These are phyloP conservation scores for Forsythia suspensa DNA, from an alignment of 257 asterid species.

Conservation along the genomic window DNA sequence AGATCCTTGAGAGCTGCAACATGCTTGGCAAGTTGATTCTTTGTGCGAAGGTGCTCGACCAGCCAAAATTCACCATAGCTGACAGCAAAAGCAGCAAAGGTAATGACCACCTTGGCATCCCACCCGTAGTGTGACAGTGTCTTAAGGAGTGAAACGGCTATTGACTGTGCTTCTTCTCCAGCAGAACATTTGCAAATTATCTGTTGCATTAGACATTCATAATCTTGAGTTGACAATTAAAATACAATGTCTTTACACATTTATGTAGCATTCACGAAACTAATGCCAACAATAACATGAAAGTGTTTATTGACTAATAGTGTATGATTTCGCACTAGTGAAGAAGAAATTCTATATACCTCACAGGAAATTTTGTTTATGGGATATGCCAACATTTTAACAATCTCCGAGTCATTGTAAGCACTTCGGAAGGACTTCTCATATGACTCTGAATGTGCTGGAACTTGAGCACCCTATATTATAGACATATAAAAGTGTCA, in stretches of 20 bases:
- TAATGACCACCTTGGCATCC: conserved; percentile 64
- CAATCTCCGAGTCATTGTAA: conserved; percentile 47
- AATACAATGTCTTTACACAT: not conserved
- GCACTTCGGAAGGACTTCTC: conserved; percentile 25
- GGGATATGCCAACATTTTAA: conserved; percentile 59
- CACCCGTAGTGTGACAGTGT: conserved; percentile 49
- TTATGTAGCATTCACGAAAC: not conserved
- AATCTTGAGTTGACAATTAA: not conserved
- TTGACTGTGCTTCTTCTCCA: conserved; percentile 50
- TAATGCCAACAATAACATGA: not conserved
- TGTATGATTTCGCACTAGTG: not conserved
- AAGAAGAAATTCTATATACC: conserved; percentile 35
- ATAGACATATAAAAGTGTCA: not conserved
- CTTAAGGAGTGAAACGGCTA: conserved; percentile 47
- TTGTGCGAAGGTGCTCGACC: conserved; percentile 43
- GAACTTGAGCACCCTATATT: conserved; percentile 20
- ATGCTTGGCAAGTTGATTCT: conserved; percentile 45
- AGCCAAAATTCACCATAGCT: conserved; percentile 77
- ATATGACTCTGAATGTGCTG: conserved; percentile 26
- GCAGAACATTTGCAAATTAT: conserved; percentile 43
- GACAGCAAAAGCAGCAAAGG: conserved; percentile 55
- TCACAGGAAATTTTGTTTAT: conserved; percentile 64
- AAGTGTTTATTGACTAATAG: not conserved
- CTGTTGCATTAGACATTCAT: conserved; percentile 28
- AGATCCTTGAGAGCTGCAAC: conserved; percentile 58